Percentiles rank a stretch among this genome's conserved stretches.
These are phyloP conservation scores for Glomus cerebriforme DNA, from an alignment of 192 early-diverging fungal species.

Conservation along the genomic window DNA sequence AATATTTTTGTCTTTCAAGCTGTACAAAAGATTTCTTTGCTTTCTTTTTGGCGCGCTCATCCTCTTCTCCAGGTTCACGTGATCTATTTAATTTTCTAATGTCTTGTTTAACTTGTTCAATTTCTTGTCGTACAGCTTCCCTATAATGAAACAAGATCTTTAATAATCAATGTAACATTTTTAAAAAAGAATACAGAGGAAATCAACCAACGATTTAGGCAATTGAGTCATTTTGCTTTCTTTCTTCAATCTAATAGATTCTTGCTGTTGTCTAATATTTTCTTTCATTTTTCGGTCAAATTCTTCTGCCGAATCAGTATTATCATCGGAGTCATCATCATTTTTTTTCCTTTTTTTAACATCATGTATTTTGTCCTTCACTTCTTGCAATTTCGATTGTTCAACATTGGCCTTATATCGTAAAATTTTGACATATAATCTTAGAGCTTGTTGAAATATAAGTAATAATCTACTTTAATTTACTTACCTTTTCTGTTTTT, in stretches of 20 bases:
- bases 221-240: background rate
- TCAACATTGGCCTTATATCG: background rate
- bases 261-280: slow-evolving; percentile 11
- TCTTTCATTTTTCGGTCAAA: slow-evolving; percentile 33
- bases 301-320: slow-evolving; percentile 41
- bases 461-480: background rate
- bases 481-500: background rate
- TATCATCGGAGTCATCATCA: slow-evolving; percentile 24
- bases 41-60: slow-evolving; percentile 39
- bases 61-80: slow-evolving; percentile 30
- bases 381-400: background rate
- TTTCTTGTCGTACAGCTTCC: slow-evolving; percentile 52
- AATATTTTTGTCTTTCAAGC: slow-evolving; percentile 52
- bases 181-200: background rate
- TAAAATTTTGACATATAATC: background rate
- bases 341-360: background rate
- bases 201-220: background rate
- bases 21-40: slow-evolving; percentile 45
- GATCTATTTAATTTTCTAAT: slow-evolving; percentile 60
- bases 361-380: slow-evolving; percentile 1
- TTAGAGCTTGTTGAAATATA: background rate
- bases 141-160: slow-evolving; percentile 26
- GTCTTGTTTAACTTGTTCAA: slow-evolving; percentile 66
- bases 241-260: slow-evolving; percentile 17
- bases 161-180: too few species aligned